Base-by-base conservation (phyloP, 352 stramenopile species). In the Phytophthora pisi region DNA sequence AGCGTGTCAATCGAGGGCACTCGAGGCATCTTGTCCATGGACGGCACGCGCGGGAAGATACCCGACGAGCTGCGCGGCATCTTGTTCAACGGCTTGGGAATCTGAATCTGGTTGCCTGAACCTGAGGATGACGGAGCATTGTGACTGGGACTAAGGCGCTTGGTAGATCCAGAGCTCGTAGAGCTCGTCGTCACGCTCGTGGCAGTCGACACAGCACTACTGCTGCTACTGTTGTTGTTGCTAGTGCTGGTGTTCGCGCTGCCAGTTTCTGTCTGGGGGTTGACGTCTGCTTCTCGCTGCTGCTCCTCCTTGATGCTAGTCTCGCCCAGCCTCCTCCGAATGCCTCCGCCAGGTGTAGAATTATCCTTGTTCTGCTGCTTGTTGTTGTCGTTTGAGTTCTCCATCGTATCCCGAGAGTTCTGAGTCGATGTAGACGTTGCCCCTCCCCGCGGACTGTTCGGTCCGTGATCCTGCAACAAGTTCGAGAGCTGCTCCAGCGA, bases 41-140 rank as follows among this genome's bases (percentile, higher is more conserved):
- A 95, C 18, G 82, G 81, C 45, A 92, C 78, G 42, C 87, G 85
- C 16, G 87, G 87, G 57, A 95, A 93, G 34, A 92, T 93, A 9
- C 85, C 85, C 11, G 85, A 93, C 31, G 84, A 91, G 62, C 78
- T 91, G 8, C 86, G 83, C 18, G 82, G 83, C 78, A 92, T 91
- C 71, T 93, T 93, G 74, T 74, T 88, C 53, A 91, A 63, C 15
- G 83, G 80, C 68, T 93, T 93, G 34, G 84, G 84, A 34, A 86
- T 83, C 66, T 89, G 80, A 24, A 89, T 89, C 50, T 90, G 84
- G 57, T 89, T 92, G 15, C 71, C 71, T 46, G 57, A 70, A 7
- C 74, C 77, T 36, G 57, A 79, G 26, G 66, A 80, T 59, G 67
- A 72, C 53, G 66, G 53, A 5, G 63, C 11, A 49, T 69, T 65